Percentiles rank a stretch among this genome's conserved stretches.
These are phyloP conservation scores for Cephalotrichum gorgonifer DNA, from an alignment of 2,329 filamentous ascomycete genomes.

Conservation along the genomic window DNA sequence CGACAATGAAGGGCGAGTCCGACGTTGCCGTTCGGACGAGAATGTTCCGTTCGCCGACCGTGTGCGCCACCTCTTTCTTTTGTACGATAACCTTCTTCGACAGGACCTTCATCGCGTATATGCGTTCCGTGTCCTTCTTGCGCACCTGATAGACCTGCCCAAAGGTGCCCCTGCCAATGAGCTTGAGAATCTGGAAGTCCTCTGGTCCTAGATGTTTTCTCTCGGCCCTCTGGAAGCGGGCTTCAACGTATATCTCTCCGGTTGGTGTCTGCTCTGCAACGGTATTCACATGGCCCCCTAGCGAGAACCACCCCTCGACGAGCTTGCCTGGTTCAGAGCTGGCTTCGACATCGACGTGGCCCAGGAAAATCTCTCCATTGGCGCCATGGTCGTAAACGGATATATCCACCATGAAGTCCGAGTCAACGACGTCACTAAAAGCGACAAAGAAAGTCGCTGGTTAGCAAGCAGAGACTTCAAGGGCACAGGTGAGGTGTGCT, in stretches of 20 bases:
- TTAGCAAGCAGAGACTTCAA: neutral
- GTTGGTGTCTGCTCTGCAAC: conserved; percentile 62
- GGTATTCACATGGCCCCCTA: conserved; percentile 67
- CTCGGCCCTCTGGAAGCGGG: conserved; percentile 76
- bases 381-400: conserved; percentile 81
- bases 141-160: conserved; percentile 97
- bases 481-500: neutral
- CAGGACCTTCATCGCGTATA: conserved; percentile 98
- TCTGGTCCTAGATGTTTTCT: conserved; percentile 89
- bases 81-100: conserved; percentile 99
- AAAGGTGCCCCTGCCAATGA: conserved; percentile 97
- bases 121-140: conserved; percentile 90
- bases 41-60: conserved; percentile 93
- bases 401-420: conserved; percentile 81
- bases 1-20: conserved; percentile 95
- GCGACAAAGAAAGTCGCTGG: neutral
- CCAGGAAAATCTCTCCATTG: conserved; percentile 72
- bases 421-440: conserved; percentile 78
- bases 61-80: conserved; percentile 98
- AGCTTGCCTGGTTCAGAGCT: conserved; percentile 56
- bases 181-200: conserved; percentile 90
- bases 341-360: conserved; percentile 74
- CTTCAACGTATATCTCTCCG: conserved; percentile 82
- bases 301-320: conserved; percentile 74
- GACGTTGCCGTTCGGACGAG: conserved; percentile 91